These are phyloP conservation scores for Dryadomyces quercivorus DNA, from an alignment of 2,329 filamentous ascomycete species.

Conservation along the genomic window DNA sequence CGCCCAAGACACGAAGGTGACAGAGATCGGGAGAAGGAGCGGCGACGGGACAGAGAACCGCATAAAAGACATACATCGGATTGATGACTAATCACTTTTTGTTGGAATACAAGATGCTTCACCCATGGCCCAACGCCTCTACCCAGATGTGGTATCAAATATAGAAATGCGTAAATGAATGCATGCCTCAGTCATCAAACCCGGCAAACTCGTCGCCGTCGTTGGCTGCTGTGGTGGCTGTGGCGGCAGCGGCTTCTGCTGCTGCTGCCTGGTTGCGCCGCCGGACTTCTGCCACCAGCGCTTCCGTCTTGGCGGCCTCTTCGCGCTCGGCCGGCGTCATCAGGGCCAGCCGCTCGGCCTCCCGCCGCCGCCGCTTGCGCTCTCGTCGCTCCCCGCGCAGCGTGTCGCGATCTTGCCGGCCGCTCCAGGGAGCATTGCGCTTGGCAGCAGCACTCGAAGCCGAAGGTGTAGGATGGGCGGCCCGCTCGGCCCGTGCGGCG, in stretches of 20 bases:
- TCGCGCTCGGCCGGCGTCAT: conserved; percentile 62
- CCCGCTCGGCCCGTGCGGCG: conserved; percentile 23
- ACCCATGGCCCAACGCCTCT: too few relatives aligned
- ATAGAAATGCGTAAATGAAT: neutral
- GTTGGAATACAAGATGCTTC: too few relatives aligned
- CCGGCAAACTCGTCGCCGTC: conserved; percentile 3
- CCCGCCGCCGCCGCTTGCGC: conserved; percentile 28
- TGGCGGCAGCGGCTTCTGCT: neutral
- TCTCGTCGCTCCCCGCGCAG: conserved; percentile 31
- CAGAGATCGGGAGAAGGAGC: neutral
- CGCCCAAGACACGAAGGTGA: neutral
- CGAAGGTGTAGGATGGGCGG: conserved; percentile 19
- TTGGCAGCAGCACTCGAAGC: conserved; percentile 27
- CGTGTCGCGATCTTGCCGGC: conserved; percentile 54
- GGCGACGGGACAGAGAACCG: neutral
- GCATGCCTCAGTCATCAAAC: conserved; percentile 1
- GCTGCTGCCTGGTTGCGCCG: conserved; percentile 34
- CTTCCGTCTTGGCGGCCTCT: conserved; percentile 49
- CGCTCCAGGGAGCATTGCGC: conserved; percentile 61
- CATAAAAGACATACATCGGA: neutral
- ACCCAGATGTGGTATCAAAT: neutral
- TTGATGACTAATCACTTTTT: too few relatives aligned
- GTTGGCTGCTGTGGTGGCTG: neutral
- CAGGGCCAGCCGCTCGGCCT: conserved; percentile 47
- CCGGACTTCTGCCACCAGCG: conserved; percentile 53